phyloP scores from a whole-genome alignment of 176 grass and related monocot genomes.

The Oryza glaberrima region DNA sequence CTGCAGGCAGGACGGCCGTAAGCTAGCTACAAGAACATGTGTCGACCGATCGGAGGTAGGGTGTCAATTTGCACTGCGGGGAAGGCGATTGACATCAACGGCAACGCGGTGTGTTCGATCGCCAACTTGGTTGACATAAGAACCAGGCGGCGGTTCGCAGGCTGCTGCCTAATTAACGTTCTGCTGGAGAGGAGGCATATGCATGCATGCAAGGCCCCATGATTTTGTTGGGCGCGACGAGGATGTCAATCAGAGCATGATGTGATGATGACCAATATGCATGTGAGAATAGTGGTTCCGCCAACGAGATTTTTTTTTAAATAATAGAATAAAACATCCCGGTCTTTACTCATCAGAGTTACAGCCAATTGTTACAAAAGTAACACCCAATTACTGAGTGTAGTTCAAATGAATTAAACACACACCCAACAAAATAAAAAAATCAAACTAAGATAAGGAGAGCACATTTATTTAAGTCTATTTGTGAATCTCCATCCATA shows the following conservation, averaged over 20 bases:
- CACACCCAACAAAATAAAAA: no score
- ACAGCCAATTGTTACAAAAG: no score
- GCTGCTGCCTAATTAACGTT: conserved; percentile 18
- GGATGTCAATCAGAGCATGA: not conserved
- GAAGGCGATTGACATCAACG: not conserved
- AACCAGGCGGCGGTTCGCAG: conserved; percentile 6
- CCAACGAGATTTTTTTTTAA: no score
- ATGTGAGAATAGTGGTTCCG: not conserved
- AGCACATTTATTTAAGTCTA: no score
- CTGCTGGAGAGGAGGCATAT: conserved; percentile 10
- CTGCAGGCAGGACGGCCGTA: not conserved
- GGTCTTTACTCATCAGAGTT: no score
- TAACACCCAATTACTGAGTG: no score
- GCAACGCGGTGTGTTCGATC: conserved; percentile 6
- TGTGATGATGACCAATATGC: not conserved
- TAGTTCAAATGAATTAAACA: no score
- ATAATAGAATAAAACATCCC: no score
- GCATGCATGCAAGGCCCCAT: conserved; percentile 16
- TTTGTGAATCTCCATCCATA: no score
- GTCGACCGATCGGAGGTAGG: not conserved
- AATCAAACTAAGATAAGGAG: no score
- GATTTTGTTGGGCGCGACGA: conserved; percentile 33
- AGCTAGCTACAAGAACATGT: conserved; percentile 3
- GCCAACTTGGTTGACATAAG: not conserved
- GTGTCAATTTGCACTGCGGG: not conserved